Evolutionary conservation across 1,139 yeast species (phyloP), one percentile per base, ranked within the genome.

Genomic region (Pneumocystis wakefieldiae): DNA sequence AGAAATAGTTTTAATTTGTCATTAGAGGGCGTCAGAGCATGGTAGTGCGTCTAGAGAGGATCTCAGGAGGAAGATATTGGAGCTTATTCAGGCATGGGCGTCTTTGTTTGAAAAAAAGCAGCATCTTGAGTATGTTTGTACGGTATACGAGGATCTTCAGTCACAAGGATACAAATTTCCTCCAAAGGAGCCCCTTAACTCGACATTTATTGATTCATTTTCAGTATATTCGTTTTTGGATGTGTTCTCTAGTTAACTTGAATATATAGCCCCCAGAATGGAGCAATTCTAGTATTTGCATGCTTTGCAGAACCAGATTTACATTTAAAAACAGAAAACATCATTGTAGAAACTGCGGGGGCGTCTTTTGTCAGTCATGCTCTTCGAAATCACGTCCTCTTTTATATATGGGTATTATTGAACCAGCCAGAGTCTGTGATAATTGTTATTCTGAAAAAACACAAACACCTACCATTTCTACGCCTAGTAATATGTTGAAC

Each of bases 331-430:
- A 88, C 72, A 80, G 99, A 70, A 90, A 92, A 72, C 99, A 92
- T 73, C 98, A 92, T 74, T 92, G 98, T 73, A 80, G 98, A 64
- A 87, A 95, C 62, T 92, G 99, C 75, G 99, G 99, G 35, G 97
- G 97, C 0, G 96, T 89, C 0, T 92, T 81, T 71, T 85, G 96
- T 73, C 92, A 87, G 68, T 81, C 82, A 29, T 95, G 92, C 73
- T 89, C 97, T 35, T 77, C 84, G 10, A 83, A 87, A 68, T 79
- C 75, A 63, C 76, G 83, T 57, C 84, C 92, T 7, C 77, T 94
- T 66, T 94, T 95, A 0, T 85, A 86, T 62, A 78, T 87, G 65
- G 99, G 99, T 0, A 89, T 94, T 61, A 82, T 81, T 69, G 89
- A 86, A 64, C 89, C 95, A 0, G 97, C 91, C 0, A 79, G 99